Evolutionary conservation across 371 early-diverging fungal species (phyloP).

Genomic region (Sporodiniella umbellata): DNA sequence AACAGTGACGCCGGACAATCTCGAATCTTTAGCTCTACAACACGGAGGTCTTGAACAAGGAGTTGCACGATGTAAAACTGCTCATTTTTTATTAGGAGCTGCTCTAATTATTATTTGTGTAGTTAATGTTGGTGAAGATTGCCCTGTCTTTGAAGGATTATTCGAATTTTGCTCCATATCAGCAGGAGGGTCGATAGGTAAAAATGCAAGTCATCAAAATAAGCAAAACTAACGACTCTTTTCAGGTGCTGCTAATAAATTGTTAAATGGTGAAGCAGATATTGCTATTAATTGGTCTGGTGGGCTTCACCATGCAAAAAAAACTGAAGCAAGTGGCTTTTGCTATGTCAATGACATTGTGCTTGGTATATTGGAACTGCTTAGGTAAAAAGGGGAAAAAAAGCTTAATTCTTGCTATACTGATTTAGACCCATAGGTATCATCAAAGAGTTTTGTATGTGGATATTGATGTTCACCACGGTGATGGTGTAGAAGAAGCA

Average conservation of each 20-base stretch:
- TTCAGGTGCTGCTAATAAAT: constrained; percentile 83
- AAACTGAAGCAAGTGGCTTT: constrained; percentile 96
- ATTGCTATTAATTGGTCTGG: constrained; percentile 99
- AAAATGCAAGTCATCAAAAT: neutral
- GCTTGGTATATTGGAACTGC: constrained; percentile 92
- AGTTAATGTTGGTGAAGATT: constrained; percentile 96
- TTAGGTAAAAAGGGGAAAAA: constrained; percentile 44
- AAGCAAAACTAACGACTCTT: neutral
- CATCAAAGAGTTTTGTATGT: constrained; percentile 97
- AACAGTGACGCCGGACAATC: constrained; percentile 92
- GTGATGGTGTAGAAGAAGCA: constrained; percentile 99
- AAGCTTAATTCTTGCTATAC: neutral
- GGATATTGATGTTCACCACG: constrained; percentile 99
- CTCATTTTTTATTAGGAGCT: neutral
- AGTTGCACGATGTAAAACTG: constrained; percentile 68
- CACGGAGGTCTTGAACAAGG: constrained; percentile 60
- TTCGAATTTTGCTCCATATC: constrained; percentile 95
- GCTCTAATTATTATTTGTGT: too few relatives aligned
- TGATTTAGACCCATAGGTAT: constrained; percentile 28
- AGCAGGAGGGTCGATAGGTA: constrained; percentile 93
- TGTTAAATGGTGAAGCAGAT: constrained; percentile 86
- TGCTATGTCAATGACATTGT: constrained; percentile 99
- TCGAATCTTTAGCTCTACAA: constrained; percentile 76
- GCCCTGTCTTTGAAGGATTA: constrained; percentile 97
- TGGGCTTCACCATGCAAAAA: constrained; percentile 99